Conservation (phyloP, 2,329 filamentous ascomycete genomes). For the Arthrinium phaeospermum region DNA sequence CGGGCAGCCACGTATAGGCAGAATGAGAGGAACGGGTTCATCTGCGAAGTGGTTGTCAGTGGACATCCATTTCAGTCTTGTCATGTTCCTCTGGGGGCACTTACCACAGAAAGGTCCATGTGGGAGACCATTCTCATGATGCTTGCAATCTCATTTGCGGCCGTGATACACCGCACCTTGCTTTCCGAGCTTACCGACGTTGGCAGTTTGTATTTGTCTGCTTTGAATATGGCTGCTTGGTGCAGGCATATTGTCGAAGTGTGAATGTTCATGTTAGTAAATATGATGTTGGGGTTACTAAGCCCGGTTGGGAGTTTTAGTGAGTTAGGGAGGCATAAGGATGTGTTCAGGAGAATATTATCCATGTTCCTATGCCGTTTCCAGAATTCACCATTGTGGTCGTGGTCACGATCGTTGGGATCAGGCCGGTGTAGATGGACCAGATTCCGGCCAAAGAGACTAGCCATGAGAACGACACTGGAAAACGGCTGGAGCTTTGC, state of each 20-base stretch:
- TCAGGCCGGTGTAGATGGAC: slow-evolving; percentile 89
- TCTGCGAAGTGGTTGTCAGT: slow-evolving; percentile 56
- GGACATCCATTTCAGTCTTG: background rate
- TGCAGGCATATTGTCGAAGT: slow-evolving; percentile 97
- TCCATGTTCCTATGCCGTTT: slow-evolving; percentile 89
- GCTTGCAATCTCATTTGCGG: slow-evolving; percentile 89
- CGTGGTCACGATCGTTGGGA: slow-evolving; percentile 79
- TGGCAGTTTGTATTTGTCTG: slow-evolving; percentile 84
- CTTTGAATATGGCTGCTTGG: slow-evolving; percentile 97
- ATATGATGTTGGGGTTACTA: slow-evolving; percentile 82
- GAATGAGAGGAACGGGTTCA: slow-evolving; percentile 95
- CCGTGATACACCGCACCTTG: slow-evolving; percentile 90
- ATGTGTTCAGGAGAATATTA: slow-evolving; percentile 86
- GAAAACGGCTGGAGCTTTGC: slow-evolving; percentile 78
- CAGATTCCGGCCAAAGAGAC: slow-evolving; percentile 88
- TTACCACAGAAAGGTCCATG: slow-evolving; percentile 80
- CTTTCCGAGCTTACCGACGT: slow-evolving; percentile 83
- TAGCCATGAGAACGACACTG: slow-evolving; percentile 83
- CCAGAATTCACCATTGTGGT: slow-evolving; percentile 95
- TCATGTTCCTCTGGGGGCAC: slow-evolving; percentile 36
- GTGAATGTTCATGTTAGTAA: slow-evolving; percentile 96
- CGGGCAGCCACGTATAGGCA: slow-evolving; percentile 94
- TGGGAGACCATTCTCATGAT: slow-evolving; percentile 97
- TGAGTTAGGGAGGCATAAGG: slow-evolving; percentile 79
- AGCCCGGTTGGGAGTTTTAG: slow-evolving; percentile 81